Base-by-base conservation (phyloP, 768 basidiomycete species). In the Lentinula aciculospora region DNA sequence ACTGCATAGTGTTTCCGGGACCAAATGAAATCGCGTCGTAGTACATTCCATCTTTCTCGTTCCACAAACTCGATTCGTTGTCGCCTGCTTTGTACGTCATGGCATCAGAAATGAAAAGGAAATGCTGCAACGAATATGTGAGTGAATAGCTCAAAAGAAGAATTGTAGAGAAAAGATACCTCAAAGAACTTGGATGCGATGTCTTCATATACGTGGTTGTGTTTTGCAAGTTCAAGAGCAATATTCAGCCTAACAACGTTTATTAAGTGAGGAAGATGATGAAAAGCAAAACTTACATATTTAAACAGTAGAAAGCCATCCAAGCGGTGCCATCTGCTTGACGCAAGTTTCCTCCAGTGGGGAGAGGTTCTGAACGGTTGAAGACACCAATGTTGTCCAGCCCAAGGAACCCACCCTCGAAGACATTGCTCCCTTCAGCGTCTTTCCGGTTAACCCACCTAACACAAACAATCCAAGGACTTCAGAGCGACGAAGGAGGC, bases 381-480 rank as follows among this genome's bases (percentile, higher is more conserved):
- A 99, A 99, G 5, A 92, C 85, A 12, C 94, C 94, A 60, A 99
- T 98, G 66, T 99, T 99, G 76, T 99, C 97, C 40, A 99, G 76
- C 29, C 97, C 97, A 37, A 99, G 81, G 78, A 99, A 98, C 19
- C 97, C 97, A 49, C 97, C 97, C 70, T 98, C 97, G 65, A 99
- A 99, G 47, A 99, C 92, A 67, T 95, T 95, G 71, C 94, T 86
- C 28, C 97, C 97, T 15, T 84, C 94, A 53, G 86, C 80, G 65
- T 99, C 97, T 72, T 99, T 99, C 57, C 96, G 86, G 70, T 99
- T 98, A 19, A 98, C 96, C 96, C 96, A 98, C 89, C 89, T 90
- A 61, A 23, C 47, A 48, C 49, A 28, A 32, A 6, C 28, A 36
- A 51, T 45, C 23, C 58, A 45, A 37, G n/a, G n/a, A n/a, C 58